phyloP scores from a whole-genome alignment of 345 rosid genomes.

The Brassica incana region DNA sequence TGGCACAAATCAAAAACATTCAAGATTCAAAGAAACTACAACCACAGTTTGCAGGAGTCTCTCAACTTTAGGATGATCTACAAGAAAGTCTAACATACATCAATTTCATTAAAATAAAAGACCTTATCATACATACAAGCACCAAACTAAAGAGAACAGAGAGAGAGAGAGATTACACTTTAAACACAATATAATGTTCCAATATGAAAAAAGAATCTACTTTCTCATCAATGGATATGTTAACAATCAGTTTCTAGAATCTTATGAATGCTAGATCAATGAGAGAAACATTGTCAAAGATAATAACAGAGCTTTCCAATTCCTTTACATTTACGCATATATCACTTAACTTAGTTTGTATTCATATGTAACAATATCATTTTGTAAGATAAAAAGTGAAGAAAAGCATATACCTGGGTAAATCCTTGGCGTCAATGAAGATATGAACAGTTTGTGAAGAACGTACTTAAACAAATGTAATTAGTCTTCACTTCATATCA shows the following conservation, averaged over 20 bases:
- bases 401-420: neutral
- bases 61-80: no score
- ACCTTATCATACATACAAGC: neutral
- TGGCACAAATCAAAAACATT: no score
- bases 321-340: neutral
- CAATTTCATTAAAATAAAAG: no score
- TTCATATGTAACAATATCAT: neutral
- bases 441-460: neutral
- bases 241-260: neutral
- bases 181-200: neutral
- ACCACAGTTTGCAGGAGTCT: no score
- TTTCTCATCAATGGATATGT: neutral
- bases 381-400: neutral
- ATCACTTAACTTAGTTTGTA: neutral
- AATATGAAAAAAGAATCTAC: neutral
- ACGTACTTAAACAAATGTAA: neutral
- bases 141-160: neutral
- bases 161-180: neutral
- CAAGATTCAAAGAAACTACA: no score
- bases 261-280: neutral
- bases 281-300: neutral
- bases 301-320: neutral
- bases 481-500: neutral
- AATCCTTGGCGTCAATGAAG: neutral
- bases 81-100: no score